Base-by-base conservation (phyloP, 2,329 filamentous ascomycete species). In the Trichoderma koningii region DNA sequence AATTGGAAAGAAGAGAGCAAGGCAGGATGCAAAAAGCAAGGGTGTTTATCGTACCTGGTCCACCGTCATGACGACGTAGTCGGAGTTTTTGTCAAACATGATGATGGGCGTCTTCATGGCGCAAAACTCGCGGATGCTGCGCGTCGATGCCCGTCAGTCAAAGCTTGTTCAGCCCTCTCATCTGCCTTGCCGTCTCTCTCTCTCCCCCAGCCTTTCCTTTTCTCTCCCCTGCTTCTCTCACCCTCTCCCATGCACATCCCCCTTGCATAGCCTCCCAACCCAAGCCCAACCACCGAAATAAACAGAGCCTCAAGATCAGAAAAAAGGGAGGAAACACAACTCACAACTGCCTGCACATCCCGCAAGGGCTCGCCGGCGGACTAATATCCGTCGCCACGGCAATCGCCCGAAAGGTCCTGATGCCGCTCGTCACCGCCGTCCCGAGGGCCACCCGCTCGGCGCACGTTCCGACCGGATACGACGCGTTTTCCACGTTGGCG, bases 321-420 rank as follows among this genome's bases (percentile, higher is more conserved):
- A 17, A 34, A 19, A 53, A 42, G 30, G 17, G n/a, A 65, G 63
- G 55, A 14, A 17, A 19, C 38, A 60, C 7, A 45, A 83, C 86
- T 80, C 75, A 92, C 89, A 94, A 96, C 76, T 97, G 94, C 71
- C 94, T 84, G 76, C 94, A 98, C 93, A 97, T 97, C 63, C 95
- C 95, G 75, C 95, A 99, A 0, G 95, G 95, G 68, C 89, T 88
- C 55, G 85, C 85, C 4, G 88, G 87, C 34, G 87, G 85, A 38
- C 77, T 78, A 48, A 91, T 89, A 74, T 97, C 91, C 6, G 93
- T 96, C 7, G 91, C 85, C 4, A 99, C 93, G 17, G 91, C 94
- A 23, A 99, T 78, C 21, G 93, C 94, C 73, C 87, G 88, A 78
- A 96, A 92, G 9, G 60, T 72, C 41, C 76, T 78, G 69, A 84